Evolutionary conservation across 306 rosid species (phyloP), one percentile per base, ranked within the genome.

Genomic region (Canavalia ensiformis): DNA sequence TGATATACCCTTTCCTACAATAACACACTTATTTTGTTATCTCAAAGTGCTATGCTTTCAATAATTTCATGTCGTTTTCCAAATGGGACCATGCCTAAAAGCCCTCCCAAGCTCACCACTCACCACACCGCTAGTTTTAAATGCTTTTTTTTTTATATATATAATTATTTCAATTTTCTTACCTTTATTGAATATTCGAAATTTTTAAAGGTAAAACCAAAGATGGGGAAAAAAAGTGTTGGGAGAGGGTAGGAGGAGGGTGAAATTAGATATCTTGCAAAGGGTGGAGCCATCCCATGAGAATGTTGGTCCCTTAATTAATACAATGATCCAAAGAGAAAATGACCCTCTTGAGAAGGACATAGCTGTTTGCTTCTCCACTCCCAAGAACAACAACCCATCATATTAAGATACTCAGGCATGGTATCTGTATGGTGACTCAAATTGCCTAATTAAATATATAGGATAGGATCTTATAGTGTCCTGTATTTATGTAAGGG

Each of bases 271-370:
- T 62, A 41, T 81, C 60, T 88, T 18, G 78, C 65, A 72, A 78
- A 81, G 86, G 78, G 88, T 81, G 86, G 84, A 84, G 79, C 66
- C 73, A 84, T 81, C 64, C 87, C 87, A 91, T 81, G 90, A 84
- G 75, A 89, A 90, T 91, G 93, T 90, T 87, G 93, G 93, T 88
- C 90, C 89, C 86, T 90, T 54, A 66, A 84, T 75, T 79, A 84
- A 63, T 86, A 86, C 1, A 45, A 45, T 45, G 80, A 79, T 83
- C 58, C 9, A 13, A 18, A 81, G 42, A 78, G 87, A 88, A 88
- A 85, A 83, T 82, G 92, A 89, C 91, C 88, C 86, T 81, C 82
- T 79, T 74, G 88, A 87, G 90, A 86, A 88, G 80, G 93, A 88
- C 90, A 79, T 82, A 59, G 71, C 76, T 84, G 78, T 79, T 88